Evolutionary conservation across 2,329 filamentous ascomycete genomes (phyloP).

Genomic region (Dactylellina drechsleri): DNA sequence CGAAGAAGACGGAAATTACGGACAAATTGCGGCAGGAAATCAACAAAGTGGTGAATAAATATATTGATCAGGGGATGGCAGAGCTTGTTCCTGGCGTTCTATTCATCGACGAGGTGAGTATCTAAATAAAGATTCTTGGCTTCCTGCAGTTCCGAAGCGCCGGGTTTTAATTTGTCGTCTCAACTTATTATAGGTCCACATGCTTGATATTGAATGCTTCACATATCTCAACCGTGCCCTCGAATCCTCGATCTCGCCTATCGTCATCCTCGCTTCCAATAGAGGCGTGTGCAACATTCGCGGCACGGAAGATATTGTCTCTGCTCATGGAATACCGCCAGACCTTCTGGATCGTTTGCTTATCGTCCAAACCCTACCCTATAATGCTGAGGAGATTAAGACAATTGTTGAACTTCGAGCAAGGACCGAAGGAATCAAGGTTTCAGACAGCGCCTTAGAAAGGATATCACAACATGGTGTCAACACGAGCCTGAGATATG

Average conservation of each 20-base stretch:
- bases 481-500: slow-evolving; percentile 89
- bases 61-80: slow-evolving; percentile 97
- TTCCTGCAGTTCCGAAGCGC: slow-evolving; percentile 27
- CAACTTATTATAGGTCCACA: slow-evolving; percentile 77
- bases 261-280: slow-evolving; percentile 97
- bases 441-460: slow-evolving; percentile 84
- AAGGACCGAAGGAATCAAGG: slow-evolving; percentile 79
- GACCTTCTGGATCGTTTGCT: slow-evolving; percentile 93
- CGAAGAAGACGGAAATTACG: slow-evolving; percentile 98
- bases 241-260: slow-evolving; percentile 91
- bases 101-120: slow-evolving; percentile 88
- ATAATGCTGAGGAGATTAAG: slow-evolving; percentile 88
- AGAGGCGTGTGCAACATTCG: slow-evolving; percentile 92
- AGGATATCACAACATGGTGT: slow-evolving; percentile 88
- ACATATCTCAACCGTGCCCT: slow-evolving; percentile 98
- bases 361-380: slow-evolving; percentile 93
- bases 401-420: slow-evolving; percentile 87
- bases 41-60: slow-evolving; percentile 99
- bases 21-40: slow-evolving; percentile 96
- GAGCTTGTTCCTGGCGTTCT: slow-evolving; percentile 97
- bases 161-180: slow-evolving; percentile 40
- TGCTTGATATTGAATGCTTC: slow-evolving; percentile 99
- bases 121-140: slow-evolving; percentile 57
- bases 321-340: slow-evolving; percentile 91
- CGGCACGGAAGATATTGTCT: slow-evolving; percentile 81